phyloP scores from a whole-genome alignment of 768 basidiomycete species.

The Podaxis sp. region DNA sequence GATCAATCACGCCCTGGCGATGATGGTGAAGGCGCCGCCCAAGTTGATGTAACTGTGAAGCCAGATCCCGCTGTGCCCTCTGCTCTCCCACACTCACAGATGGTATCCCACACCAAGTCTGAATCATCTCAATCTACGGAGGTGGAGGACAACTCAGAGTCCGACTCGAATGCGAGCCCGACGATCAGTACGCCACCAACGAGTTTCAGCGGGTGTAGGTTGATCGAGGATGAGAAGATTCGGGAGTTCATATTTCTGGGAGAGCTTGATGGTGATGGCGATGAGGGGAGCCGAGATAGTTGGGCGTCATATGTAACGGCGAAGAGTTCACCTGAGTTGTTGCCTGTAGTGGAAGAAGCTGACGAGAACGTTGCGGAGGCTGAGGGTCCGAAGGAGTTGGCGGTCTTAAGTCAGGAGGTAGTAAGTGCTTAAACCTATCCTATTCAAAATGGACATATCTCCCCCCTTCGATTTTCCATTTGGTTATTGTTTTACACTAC shows the following conservation, averaged over 20 bases:
- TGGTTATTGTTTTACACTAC: background rate
- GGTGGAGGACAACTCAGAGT: background rate
- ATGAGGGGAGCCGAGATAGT: conserved; percentile 24
- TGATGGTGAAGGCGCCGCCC: background rate
- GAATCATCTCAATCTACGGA: background rate
- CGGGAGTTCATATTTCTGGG: conserved; percentile 11
- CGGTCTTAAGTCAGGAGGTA: background rate
- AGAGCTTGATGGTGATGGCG: background rate
- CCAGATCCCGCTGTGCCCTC: background rate
- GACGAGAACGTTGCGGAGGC: background rate
- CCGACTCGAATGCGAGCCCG: conserved; percentile 1
- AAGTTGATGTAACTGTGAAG: background rate
- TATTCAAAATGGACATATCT: background rate
- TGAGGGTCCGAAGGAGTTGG: background rate
- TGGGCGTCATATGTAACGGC: conserved; percentile 35
- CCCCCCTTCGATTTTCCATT: background rate
- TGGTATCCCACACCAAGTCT: background rate
- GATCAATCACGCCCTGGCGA: background rate
- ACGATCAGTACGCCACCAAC: conserved; percentile 14
- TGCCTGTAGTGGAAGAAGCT: conserved; percentile 14
- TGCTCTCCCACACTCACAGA: background rate
- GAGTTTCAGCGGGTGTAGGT: conserved; percentile 2
- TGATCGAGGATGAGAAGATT: conserved; percentile 15
- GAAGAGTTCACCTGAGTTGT: conserved; percentile 25
- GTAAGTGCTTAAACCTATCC: background rate